phyloP scores from a whole-genome alignment of 2,329 filamentous ascomycete genomes.

The Zasmidium angulare region DNA sequence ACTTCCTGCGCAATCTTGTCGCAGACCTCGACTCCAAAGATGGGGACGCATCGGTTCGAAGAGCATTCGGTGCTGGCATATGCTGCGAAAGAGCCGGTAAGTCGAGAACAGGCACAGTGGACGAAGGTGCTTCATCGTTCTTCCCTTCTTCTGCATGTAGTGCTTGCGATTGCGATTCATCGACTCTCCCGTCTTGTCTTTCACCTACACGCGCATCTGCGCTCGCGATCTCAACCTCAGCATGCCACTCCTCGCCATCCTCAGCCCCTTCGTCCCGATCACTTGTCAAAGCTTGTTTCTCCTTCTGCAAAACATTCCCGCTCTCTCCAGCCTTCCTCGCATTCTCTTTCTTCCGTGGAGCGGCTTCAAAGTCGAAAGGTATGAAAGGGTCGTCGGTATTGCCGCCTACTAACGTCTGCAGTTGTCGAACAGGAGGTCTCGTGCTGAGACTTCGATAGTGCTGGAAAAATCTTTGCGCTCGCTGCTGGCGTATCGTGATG shows the following conservation, averaged over 20 bases:
- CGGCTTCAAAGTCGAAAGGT: constrained; percentile 12
- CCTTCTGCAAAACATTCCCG: too few species aligned
- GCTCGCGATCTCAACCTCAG: neutral
- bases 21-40: too few species aligned
- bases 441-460: constrained; percentile 14
- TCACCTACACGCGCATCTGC: neutral
- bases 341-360: neutral
- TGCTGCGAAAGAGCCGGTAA: constrained; percentile 1
- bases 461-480: constrained; percentile 16
- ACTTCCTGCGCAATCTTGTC: constrained; percentile 12
- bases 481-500: constrained; percentile 19
- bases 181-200: neutral
- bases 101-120: neutral
- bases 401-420: neutral
- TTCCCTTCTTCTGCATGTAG: too few species aligned
- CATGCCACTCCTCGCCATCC: neutral
- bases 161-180: neutral
- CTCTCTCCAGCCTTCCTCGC: neutral
- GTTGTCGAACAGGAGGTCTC: constrained; percentile 11
- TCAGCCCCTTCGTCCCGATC: neutral
- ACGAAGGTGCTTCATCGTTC: neutral
- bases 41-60: too few species aligned
- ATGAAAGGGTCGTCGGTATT: constrained; percentile 15
- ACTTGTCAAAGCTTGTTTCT: neutral
- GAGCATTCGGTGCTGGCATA: neutral